A percentile compares a stretch with the other conserved stretches of the same genome.
Evolutionary conservation across 306 rosid species (phyloP).

Genomic region (Lotus japonicus): DNA sequence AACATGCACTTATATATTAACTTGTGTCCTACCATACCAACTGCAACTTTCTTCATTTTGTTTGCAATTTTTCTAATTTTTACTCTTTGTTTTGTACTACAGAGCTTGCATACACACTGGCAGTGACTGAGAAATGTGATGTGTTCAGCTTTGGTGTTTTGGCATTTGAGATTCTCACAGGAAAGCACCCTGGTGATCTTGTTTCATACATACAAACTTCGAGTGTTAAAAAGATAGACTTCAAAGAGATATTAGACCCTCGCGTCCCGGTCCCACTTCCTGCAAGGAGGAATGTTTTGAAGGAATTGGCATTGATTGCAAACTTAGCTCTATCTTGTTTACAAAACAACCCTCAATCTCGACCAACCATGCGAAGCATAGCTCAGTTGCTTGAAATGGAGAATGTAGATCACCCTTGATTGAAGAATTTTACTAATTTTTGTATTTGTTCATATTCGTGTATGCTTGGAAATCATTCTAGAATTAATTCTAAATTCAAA

Average conservation of each 20-base stretch:
- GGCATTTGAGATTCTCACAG: constrained; percentile 24
- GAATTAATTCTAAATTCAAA: too few relatives aligned
- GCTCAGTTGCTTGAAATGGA: constrained; percentile 20
- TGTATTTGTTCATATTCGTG: too few relatives aligned
- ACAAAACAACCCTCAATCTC: constrained; percentile 9
- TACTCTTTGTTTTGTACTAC: neutral
- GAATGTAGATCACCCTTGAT: neutral
- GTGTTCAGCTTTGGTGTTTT: constrained; percentile 36
- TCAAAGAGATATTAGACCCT: constrained; percentile 22
- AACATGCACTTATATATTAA: too few relatives aligned
- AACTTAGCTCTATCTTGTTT: constrained; percentile 23
- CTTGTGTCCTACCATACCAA: too few relatives aligned
- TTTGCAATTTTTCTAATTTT: neutral
- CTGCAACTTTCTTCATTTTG: neutral
- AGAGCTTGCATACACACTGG: constrained; percentile 34
- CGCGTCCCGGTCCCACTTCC: constrained; percentile 19
- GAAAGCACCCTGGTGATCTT: constrained; percentile 35
- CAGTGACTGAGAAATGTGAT: constrained; percentile 31
- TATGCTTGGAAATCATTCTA: too few relatives aligned
- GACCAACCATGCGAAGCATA: constrained; percentile 30
- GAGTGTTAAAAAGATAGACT: neutral
- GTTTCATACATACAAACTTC: constrained; percentile 27
- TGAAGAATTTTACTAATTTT: too few relatives aligned
- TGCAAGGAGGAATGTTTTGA: neutral
- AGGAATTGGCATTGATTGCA: constrained; percentile 13